Evolutionary conservation across 495 filamentous ascomycete genomes (phyloP).

Genomic region (Aspergillus sclerotiicarbonarius): DNA sequence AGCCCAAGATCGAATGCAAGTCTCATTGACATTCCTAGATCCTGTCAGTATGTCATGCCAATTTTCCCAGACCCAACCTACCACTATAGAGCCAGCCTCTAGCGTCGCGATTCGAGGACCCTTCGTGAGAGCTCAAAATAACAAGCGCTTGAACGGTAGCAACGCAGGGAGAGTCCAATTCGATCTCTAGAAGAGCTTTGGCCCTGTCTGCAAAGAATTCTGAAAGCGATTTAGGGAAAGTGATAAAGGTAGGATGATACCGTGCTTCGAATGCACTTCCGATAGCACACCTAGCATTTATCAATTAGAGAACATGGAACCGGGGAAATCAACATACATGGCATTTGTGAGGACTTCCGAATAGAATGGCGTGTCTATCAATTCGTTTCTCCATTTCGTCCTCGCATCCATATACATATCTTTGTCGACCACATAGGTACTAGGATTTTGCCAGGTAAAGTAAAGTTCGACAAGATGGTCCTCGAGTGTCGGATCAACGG

Average conservation of each 20-base stretch:
- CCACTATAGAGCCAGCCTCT: slow-evolving; percentile 53
- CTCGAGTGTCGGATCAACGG: slow-evolving; percentile 42
- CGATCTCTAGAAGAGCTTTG: slow-evolving; percentile 48
- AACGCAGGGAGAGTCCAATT: slow-evolving; percentile 49
- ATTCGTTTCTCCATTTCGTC: slow-evolving; percentile 40
- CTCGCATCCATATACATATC: slow-evolving; percentile 47
- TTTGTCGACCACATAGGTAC: slow-evolving; percentile 49
- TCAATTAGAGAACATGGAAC: neutral
- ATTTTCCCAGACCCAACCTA: slow-evolving; percentile 9
- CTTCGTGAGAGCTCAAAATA: slow-evolving; percentile 48
- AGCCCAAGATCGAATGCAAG: slow-evolving; percentile 50
- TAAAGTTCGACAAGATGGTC: slow-evolving; percentile 49
- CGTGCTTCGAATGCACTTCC: slow-evolving; percentile 47
- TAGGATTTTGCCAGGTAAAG: slow-evolving; percentile 53
- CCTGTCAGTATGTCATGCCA: slow-evolving; percentile 8
- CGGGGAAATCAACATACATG: slow-evolving; percentile 33
- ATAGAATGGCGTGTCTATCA: slow-evolving; percentile 47
- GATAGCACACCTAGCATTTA: slow-evolving; percentile 42
- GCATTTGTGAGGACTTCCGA: slow-evolving; percentile 51
- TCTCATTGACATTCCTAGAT: slow-evolving; percentile 49
- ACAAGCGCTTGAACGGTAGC: slow-evolving; percentile 51
- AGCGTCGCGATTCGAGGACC: slow-evolving; percentile 46
- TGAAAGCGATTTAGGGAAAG: slow-evolving; percentile 45
- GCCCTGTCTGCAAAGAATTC: slow-evolving; percentile 52
- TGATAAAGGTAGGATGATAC: slow-evolving; percentile 47